Percentiles rank a stretch among this genome's conserved stretches.
Evolutionary conservation across 2,329 filamentous ascomycete species (phyloP).

Genomic region (Claviceps fusiformis): DNA sequence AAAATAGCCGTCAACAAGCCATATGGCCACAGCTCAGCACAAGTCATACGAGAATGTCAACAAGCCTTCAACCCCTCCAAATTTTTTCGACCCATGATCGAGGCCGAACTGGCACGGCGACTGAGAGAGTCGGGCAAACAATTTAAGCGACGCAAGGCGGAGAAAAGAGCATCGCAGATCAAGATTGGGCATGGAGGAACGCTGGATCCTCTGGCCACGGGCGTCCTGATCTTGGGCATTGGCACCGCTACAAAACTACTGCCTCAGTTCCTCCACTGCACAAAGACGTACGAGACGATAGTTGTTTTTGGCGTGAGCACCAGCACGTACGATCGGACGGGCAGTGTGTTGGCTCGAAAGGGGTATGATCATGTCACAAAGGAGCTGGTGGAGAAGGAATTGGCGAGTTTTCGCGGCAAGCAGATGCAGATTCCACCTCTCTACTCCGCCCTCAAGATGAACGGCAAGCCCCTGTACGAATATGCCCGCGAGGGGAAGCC

Average conservation of each 20-base stretch:
- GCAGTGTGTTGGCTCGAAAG: slow-evolving; percentile 65
- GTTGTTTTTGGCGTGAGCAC: slow-evolving; percentile 86
- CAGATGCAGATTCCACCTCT: slow-evolving; percentile 85
- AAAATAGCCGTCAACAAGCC: slow-evolving; percentile 81
- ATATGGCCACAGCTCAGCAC: slow-evolving; percentile 70
- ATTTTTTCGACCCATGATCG: slow-evolving; percentile 67
- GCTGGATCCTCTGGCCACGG: slow-evolving; percentile 84
- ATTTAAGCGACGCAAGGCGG: slow-evolving; percentile 42
- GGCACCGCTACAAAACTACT: slow-evolving; percentile 80
- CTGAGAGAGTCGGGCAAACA: slow-evolving; percentile 44
- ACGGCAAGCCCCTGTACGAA: slow-evolving; percentile 91
- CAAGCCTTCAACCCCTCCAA: slow-evolving; percentile 66
- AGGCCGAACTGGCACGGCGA: slow-evolving; percentile 43
- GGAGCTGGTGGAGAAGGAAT: slow-evolving; percentile 61
- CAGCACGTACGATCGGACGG: slow-evolving; percentile 79
- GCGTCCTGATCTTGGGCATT: slow-evolving; percentile 78
- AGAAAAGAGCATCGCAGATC: slow-evolving; percentile 52
- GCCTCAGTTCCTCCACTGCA: slow-evolving; percentile 67
- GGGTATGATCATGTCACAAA: slow-evolving; percentile 71
- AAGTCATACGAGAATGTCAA: slow-evolving; percentile 82
- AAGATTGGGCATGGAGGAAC: slow-evolving; percentile 97
- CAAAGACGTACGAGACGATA: slow-evolving; percentile 83
- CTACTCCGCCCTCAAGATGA: slow-evolving; percentile 83
- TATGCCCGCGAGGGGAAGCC: slow-evolving; percentile 84
- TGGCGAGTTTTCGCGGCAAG: slow-evolving; percentile 64